Evolutionary conservation across 2,329 filamentous ascomycete genomes (phyloP).

Genomic region (Paracamarosporium sp.): DNA sequence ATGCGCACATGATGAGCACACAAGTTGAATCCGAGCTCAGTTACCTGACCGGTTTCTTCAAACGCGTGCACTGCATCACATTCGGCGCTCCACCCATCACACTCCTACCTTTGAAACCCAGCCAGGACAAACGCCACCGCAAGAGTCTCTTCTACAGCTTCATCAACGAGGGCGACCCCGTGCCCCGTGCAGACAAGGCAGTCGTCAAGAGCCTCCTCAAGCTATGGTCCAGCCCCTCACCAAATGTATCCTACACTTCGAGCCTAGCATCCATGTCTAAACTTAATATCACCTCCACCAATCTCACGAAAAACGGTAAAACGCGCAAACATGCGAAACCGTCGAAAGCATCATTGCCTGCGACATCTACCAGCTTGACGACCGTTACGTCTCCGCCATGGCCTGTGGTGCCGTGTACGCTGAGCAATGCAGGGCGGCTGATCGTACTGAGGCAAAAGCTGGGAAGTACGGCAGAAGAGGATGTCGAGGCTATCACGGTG

Average conservation of each 20-base stretch:
- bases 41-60: conserved; percentile 72
- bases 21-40: conserved; percentile 72
- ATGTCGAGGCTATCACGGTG: conserved; percentile 72
- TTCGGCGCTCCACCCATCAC: conserved; percentile 85
- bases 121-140: conserved; percentile 50
- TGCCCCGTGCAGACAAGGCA: conserved; percentile 75
- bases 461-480: conserved; percentile 49
- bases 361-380: conserved; percentile 21
- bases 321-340: conserved; percentile 16
- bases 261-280: conserved; percentile 32
- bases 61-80: conserved; percentile 81
- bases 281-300: conserved; percentile 25
- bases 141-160: conserved; percentile 81
- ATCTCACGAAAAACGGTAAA: conserved; percentile 12
- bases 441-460: conserved; percentile 63
- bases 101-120: conserved; percentile 71
- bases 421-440: conserved; percentile 74
- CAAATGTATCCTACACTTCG: conserved; percentile 35
- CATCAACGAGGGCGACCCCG: conserved; percentile 86
- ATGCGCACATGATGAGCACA: conserved; percentile 77
- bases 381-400: conserved; percentile 55
- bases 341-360: conserved; percentile 31
- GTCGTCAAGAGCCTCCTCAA: conserved; percentile 77
- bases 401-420: conserved; percentile 69
- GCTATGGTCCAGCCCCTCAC: conserved; percentile 69